Base-by-base conservation (phyloP, 805 yeast genomes). In the Metahyphopichia silvanorum region DNA sequence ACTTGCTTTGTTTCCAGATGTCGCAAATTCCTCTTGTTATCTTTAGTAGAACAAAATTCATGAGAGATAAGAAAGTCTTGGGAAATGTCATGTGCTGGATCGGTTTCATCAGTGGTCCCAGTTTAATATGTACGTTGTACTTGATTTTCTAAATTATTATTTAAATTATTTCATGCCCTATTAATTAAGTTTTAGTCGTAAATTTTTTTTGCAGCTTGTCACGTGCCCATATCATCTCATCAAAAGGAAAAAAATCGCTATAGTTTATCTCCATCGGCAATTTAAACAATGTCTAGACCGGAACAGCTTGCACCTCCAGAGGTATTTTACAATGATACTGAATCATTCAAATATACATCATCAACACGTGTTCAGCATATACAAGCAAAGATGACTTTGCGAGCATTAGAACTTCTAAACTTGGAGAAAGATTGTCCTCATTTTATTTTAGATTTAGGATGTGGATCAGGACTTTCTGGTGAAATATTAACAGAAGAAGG, bases 301-400 rank as follows among this genome's bases (percentile, higher is more conserved):
- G 98, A 89, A 63, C 86, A 86, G 49, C 69, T 88, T 41, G 98
- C 98, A 10, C 98, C 98, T 18, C 96, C 98, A 25, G 98, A 89
- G 64, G 74, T 89, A 39, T 93, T 91, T 55, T 93, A 93, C 58
- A 84, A 88, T 69, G 97, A 89, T 34, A 61, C 77, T 2, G 98
- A 93, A 59, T 85, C 98, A 0, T 69, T 71, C 43, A 93, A 93
- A 53, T 93, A 93, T 59, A 93, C 98, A 0, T 71, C 83, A 2
- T 86, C 95, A 4, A 84, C 96, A 4, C 93, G 98, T 71, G 96
- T 93, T 31, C 98, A 93, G 65, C 96, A 89, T 55, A 93, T 93
- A 50, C 98, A 93, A 61, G 98, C 98, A 2, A 85, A 86, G 55
- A 93, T 93, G 98, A 88, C 98, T 0, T 70, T 91, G 27, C 72